Evolutionary conservation across 371 early-diverging fungal species (phyloP), one percentile per base, ranked within the genome.

Genomic region (Chytridium lagenaria): DNA sequence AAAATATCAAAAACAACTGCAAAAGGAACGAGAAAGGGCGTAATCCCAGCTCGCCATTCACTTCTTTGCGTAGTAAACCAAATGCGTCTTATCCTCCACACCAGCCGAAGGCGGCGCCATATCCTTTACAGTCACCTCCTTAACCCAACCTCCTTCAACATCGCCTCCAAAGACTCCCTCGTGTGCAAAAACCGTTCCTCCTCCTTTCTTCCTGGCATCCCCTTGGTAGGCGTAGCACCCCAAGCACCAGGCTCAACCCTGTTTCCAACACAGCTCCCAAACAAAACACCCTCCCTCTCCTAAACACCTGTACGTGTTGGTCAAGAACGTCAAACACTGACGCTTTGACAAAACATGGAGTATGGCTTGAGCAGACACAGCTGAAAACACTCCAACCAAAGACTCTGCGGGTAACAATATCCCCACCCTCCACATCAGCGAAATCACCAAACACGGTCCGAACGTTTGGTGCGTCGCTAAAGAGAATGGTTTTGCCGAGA

Each of bases 401-500:
- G 44, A 44, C 44, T 44, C 44, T 7, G 44, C 7, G 7, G 7
- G 7, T 44, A 44, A 12, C 44, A 44, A 44, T 19, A 19, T 44
- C 57, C 5, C 7, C 57, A 55, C 57, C 57, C 7, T 10, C 15
- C 57, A 15, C 57, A 7, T 7, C 57, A 19, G 71, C 71, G 28
- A 70, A 49, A 31, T 70, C 71, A 10, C 71, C 71, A 37, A 59
- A 70, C 12, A 59, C 39, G 26, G 19, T 26, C 15, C 28, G 19
- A 5, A 51, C 36, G 63, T 33, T 15, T 19, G 36, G 26, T 40
- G 36, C 31, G 72, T 61, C 74, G 5, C 23, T 36, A 49, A 65
- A 75, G 2, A 75, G 72, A 15, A 75, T 36, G 31, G 63, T 1
- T 2, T 63, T 28, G 26, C 77, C 77, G 30, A 73, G 23, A 33